A percentile compares a stretch with the other conserved stretches of the same genome.
These are phyloP conservation scores for Gamsiella multidivaricata DNA, from an alignment of 192 early-diverging fungal species.

Conservation along the genomic window DNA sequence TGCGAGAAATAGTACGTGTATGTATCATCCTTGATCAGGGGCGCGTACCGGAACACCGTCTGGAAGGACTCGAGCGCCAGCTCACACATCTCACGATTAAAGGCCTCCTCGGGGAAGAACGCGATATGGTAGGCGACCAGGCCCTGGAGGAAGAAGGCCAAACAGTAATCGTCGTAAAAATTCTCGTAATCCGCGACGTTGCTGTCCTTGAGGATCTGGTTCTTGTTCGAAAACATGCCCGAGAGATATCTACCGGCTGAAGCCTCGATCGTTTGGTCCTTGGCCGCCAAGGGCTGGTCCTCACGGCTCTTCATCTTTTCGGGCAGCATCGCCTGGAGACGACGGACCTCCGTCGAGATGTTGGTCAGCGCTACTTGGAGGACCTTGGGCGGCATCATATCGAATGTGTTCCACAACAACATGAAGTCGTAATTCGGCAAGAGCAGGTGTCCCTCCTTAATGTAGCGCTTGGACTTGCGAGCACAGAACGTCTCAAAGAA, in stretches of 20 bases:
- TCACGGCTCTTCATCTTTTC: slow-evolving; percentile 45
- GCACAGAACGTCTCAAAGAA: slow-evolving; percentile 88
- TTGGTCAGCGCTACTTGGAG: slow-evolving; percentile 26
- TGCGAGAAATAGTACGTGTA: slow-evolving; percentile 67
- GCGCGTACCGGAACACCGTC: slow-evolving; percentile 62
- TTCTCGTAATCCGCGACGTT: slow-evolving; percentile 56
- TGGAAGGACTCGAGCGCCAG: slow-evolving; percentile 54
- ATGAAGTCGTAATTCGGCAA: slow-evolving; percentile 84
- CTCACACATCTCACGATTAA: slow-evolving; percentile 41
- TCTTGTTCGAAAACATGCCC: slow-evolving; percentile 43
- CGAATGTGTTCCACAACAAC: slow-evolving; percentile 76
- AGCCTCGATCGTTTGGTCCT: slow-evolving; percentile 40
- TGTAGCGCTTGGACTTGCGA: slow-evolving; percentile 83
- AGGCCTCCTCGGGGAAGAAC: slow-evolving; percentile 56
- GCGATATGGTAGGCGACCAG: slow-evolving; percentile 71
- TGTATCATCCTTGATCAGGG: slow-evolving; percentile 71
- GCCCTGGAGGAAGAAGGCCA: slow-evolving; percentile 77
- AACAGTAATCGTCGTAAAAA: slow-evolving; percentile 84
- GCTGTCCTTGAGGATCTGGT: slow-evolving; percentile 33
- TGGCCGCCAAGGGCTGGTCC: slow-evolving; percentile 37
- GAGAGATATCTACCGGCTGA: slow-evolving; percentile 57
- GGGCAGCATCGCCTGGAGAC: slow-evolving; percentile 22
- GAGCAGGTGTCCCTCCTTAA: slow-evolving; percentile 74
- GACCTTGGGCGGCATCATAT: slow-evolving; percentile 70
- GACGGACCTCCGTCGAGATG: slow-evolving; percentile 38